Conservation (phyloP, 441 rosid genomes). For the Bruguiera hainesii region DNA sequence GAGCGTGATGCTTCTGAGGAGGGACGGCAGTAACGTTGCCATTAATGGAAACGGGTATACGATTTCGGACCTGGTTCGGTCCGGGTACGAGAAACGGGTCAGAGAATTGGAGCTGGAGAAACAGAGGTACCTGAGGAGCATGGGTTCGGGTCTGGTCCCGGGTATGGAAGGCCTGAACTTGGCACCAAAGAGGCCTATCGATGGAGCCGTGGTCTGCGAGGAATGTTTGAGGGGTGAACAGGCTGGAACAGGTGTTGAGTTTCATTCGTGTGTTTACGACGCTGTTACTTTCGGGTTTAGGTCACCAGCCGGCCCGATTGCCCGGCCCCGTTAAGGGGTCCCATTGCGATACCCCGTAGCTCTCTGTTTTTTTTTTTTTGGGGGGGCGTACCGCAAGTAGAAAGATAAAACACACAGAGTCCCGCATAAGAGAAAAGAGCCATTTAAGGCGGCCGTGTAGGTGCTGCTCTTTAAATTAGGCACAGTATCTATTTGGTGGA, state of each 20-base stretch:
- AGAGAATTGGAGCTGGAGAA: conserved; percentile 30
- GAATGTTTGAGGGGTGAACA: conserved; percentile 33
- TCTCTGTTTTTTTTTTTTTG: too few species aligned
- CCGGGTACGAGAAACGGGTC: conserved; percentile 27
- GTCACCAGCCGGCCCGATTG: conserved; percentile 46
- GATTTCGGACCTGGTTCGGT: conserved; percentile 14
- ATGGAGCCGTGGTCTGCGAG: conserved; percentile 26
- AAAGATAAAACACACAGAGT: too few species aligned
- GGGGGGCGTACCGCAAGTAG: too few species aligned
- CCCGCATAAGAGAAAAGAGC: too few species aligned
- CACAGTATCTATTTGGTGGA: too few species aligned
- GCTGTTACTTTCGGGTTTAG: conserved; percentile 39
- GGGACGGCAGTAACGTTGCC: conserved; percentile 21
- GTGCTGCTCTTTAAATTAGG: too few species aligned
- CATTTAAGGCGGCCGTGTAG: too few species aligned
- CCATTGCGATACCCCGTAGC: not conserved
- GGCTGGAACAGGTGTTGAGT: conserved; percentile 29
- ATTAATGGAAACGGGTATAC: conserved; percentile 6
- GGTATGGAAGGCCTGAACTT: conserved; percentile 1
- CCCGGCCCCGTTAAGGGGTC: conserved; percentile 43
- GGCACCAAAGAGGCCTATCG: not conserved
- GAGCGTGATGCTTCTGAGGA: conserved; percentile 37
- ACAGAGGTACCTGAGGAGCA: conserved; percentile 31
- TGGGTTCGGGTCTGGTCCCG: conserved; percentile 16
- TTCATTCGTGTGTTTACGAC: conserved; percentile 49